phyloP scores from a whole-genome alignment of 768 basidiomycete genomes.

The Rhizopogon roseolus region DNA sequence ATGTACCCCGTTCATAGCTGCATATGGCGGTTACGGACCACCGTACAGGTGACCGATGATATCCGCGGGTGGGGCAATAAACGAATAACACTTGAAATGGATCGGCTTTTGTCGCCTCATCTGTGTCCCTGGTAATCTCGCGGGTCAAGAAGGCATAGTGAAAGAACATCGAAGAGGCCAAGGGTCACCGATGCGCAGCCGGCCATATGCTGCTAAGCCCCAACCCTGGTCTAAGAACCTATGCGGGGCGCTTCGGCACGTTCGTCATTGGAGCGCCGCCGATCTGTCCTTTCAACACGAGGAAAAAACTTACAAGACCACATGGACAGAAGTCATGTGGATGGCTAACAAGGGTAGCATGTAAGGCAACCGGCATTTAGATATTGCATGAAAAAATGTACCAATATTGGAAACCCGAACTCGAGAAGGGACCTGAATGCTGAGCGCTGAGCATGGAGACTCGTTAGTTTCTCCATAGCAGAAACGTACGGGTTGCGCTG shows the following conservation, averaged over 20 bases:
- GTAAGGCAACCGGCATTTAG: constrained; percentile 8
- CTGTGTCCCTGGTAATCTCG: not conserved
- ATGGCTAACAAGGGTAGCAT: constrained; percentile 8
- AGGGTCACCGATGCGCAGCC: constrained; percentile 1
- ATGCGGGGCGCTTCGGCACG: constrained; percentile 8
- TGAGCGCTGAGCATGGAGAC: not conserved
- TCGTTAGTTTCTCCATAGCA: not conserved
- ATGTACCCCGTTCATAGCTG: not conserved
- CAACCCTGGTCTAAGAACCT: not conserved
- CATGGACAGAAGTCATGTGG: constrained; percentile 19
- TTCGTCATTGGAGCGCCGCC: constrained; percentile 14
- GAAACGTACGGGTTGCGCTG: not conserved
- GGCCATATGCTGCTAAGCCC: not conserved
- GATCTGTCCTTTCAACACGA: constrained; percentile 13
- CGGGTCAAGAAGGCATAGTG: not conserved
- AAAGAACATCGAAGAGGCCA: not conserved
- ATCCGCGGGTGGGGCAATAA: not conserved
- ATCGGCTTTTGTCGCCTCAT: not conserved
- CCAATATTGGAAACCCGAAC: constrained; percentile 1
- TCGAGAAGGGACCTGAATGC: not conserved
- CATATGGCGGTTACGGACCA: not conserved
- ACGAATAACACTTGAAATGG: not conserved
- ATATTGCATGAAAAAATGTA: constrained; percentile 6
- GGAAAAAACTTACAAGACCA: constrained; percentile 22
- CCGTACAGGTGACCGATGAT: not conserved